Percentiles rank a stretch among this genome's conserved stretches.
Evolutionary conservation across 139 green algal genomes (phyloP).

Genomic region (Spirogloea muscicola): DNA sequence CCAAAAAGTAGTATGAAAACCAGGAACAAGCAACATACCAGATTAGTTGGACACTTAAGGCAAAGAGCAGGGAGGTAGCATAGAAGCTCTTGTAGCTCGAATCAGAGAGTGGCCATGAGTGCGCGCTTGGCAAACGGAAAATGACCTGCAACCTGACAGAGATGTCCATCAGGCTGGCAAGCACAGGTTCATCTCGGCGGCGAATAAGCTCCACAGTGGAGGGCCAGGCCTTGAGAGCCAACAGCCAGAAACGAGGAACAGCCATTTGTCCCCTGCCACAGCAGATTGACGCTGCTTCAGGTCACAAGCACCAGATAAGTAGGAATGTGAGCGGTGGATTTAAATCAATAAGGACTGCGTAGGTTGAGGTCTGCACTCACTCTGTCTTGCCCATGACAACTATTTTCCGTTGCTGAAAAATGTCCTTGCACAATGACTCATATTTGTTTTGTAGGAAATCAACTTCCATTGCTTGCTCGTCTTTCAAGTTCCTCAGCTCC

Average conservation of each 20-base stretch:
- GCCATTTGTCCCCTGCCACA: background rate
- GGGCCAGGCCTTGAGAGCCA: constrained; percentile 34
- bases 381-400: constrained; percentile 17
- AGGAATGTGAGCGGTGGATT: too few relatives aligned
- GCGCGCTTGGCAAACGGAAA: too few relatives aligned
- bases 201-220: constrained; percentile 32
- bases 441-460: background rate
- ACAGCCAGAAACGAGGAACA: constrained; percentile 36
- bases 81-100: too few relatives aligned
- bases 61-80: too few relatives aligned
- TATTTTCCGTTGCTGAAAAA: background rate
- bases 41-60: too few relatives aligned
- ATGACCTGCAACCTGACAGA: too few relatives aligned
- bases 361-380: constrained; percentile 1
- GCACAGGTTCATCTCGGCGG: constrained; percentile 11
- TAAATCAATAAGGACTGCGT: too few relatives aligned
- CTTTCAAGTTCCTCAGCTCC: background rate
- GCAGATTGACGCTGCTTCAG: constrained; percentile 7
- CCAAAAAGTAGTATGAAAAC: too few relatives aligned
- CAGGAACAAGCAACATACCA: too few relatives aligned
- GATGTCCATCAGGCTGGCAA: constrained; percentile 13
- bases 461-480: background rate
- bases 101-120: too few relatives aligned
- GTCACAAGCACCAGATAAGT: too few relatives aligned
- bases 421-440: background rate